Conservation (phyloP, 2,329 filamentous ascomycete genomes). For the Talaromyces sp. region DNA sequence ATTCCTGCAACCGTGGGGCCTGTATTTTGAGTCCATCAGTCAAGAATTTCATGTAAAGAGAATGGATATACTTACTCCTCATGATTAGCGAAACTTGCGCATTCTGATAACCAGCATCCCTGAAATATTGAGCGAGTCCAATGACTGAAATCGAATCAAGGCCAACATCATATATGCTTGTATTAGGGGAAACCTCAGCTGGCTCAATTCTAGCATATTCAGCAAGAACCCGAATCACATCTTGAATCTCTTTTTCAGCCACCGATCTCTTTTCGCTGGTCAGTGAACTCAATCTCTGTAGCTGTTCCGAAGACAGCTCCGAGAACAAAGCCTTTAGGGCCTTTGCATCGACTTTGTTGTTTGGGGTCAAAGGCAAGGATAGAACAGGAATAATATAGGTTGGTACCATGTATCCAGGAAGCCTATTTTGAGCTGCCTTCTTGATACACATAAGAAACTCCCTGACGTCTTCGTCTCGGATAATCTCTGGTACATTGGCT, state of each 20-base stretch:
- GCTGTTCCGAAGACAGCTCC: slow-evolving; percentile 55
- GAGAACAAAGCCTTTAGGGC: slow-evolving; percentile 65
- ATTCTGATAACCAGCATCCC: slow-evolving; percentile 56
- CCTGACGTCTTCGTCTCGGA: slow-evolving; percentile 34
- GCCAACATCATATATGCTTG: slow-evolving; percentile 79
- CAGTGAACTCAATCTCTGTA: slow-evolving; percentile 55
- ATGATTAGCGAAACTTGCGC: slow-evolving; percentile 67
- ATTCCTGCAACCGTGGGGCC: slow-evolving; percentile 41
- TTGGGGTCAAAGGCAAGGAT: slow-evolving; percentile 73
- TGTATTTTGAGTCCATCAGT: slow-evolving; percentile 12
- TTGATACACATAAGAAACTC: slow-evolving; percentile 49
- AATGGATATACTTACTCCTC: slow-evolving; percentile 44
- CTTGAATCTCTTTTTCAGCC: slow-evolving; percentile 40
- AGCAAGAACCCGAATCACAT: slow-evolving; percentile 54
- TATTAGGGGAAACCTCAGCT: slow-evolving; percentile 49
- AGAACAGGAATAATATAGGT: slow-evolving; percentile 73
- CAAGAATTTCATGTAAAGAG: not conserved
- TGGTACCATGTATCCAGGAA: slow-evolving; percentile 88
- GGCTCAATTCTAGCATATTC: slow-evolving; percentile 49
- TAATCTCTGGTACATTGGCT: slow-evolving; percentile 31
- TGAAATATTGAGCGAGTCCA: slow-evolving; percentile 63
- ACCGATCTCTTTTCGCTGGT: slow-evolving; percentile 27
- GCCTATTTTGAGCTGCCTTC: slow-evolving; percentile 62
- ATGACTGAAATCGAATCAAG: slow-evolving; percentile 85
- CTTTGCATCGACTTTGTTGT: slow-evolving; percentile 83